Percentiles rank a stretch among this genome's conserved stretches.
Conservation (phyloP, 75 land plant genomes). For the Selaginella tamariscina region DNA sequence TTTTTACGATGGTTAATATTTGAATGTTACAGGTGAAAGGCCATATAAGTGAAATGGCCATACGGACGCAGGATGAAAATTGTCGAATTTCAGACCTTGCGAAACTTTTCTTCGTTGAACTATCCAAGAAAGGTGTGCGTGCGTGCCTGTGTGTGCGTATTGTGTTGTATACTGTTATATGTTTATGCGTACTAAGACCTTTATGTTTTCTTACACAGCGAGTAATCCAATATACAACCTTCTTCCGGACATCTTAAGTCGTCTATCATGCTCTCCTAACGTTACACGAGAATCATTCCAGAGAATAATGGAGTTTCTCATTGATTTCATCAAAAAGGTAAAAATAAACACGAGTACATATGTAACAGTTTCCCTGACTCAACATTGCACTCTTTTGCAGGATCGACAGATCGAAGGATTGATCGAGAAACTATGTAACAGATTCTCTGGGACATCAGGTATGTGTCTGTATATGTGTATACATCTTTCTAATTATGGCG, state of each 20-base stretch:
- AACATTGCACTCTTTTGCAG: conserved; percentile 25
- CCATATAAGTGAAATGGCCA: conserved; percentile 88
- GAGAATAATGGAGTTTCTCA: conserved; percentile 89
- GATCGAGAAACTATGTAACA: conserved; percentile 89
- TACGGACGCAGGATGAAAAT: conserved; percentile 81
- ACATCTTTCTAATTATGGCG: no score
- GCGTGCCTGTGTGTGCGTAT: background rate
- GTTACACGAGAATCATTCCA: conserved; percentile 54
- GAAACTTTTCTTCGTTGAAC: conserved; percentile 84
- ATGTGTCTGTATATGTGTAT: no score
- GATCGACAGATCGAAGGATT: conserved; percentile 95
- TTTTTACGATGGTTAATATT: background rate
- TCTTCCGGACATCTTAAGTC: conserved; percentile 90
- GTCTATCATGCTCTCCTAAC: conserved; percentile 46
- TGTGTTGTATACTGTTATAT: background rate
- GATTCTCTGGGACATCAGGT: conserved; percentile 76
- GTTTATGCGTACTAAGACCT: background rate
- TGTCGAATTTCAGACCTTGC: conserved; percentile 78
- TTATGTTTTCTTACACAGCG: conserved; percentile 37
- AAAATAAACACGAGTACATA: background rate
- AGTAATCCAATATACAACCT: conserved; percentile 92
- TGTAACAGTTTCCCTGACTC: background rate
- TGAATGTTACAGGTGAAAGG: conserved; percentile 68
- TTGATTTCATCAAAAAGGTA: conserved; percentile 93
- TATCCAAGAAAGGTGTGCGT: conserved; percentile 87